A percentile compares a stretch with the other conserved stretches of the same genome.
Conservation (phyloP, 371 early-diverging fungal genomes). For the Zychaea mexicana region DNA sequence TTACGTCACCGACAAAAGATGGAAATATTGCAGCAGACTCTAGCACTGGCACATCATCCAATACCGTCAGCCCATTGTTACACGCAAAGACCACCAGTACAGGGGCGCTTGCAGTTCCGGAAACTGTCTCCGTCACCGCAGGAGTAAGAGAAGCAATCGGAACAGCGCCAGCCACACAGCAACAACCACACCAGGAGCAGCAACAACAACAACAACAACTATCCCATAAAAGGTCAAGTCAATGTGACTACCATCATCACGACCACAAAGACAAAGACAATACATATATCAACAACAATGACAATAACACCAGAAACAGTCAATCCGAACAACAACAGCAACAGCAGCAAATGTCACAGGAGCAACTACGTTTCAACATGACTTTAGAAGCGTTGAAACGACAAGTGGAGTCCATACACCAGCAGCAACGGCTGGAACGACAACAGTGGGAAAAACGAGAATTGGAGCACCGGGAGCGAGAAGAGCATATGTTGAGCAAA, state of each 20-base stretch:
- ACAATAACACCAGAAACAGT: background rate
- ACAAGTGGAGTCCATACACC: conserved; percentile 13
- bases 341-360: background rate
- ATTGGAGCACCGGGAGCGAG: conserved; percentile 13
- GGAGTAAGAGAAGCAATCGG: no score
- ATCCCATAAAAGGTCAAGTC: background rate
- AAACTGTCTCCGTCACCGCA: conserved; percentile 1
- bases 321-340: background rate
- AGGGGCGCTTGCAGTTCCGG: background rate
- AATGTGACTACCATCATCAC: conserved; percentile 1
- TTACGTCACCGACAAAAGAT: background rate
- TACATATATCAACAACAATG: background rate
- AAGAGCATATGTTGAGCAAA: conserved; percentile 9
- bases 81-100: conserved; percentile 2
- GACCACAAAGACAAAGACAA: no score
- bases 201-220: background rate
- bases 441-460: conserved; percentile 13
- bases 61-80: conserved; percentile 2
- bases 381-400: conserved; percentile 14
- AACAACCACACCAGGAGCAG: no score
- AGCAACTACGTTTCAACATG: background rate
- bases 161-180: background rate
- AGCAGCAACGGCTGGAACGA: conserved; percentile 11
- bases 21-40: background rate
- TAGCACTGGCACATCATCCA: conserved; percentile 1